Conservation (phyloP, 2,329 filamentous ascomycete species). For the Helicocarpus griseus region DNA sequence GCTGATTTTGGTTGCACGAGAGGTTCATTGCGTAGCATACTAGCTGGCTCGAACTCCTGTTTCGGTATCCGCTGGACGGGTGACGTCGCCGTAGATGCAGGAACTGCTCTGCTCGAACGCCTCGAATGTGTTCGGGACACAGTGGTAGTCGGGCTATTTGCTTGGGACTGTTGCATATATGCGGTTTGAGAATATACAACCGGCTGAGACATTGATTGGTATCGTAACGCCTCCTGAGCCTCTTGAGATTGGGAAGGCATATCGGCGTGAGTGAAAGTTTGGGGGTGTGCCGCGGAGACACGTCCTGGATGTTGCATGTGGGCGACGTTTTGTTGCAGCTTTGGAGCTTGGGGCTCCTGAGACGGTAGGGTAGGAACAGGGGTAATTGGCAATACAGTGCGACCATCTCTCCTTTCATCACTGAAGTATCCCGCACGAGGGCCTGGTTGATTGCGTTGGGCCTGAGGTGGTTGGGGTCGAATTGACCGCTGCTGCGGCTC, state of each 20-base stretch:
- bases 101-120: constrained; percentile 10
- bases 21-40: constrained; percentile 1
- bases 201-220: constrained; percentile 9
- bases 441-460: constrained; percentile 27
- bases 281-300: neutral
- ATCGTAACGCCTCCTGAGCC: constrained; percentile 4
- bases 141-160: constrained; percentile 1
- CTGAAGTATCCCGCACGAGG: constrained; percentile 37
- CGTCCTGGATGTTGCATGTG: neutral
- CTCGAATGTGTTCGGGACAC: constrained; percentile 11
- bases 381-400: constrained; percentile 10
- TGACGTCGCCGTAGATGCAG: constrained; percentile 8
- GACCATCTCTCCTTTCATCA: constrained; percentile 29
- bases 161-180: constrained; percentile 19
- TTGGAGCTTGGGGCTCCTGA: constrained; percentile 7
- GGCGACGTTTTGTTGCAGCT: constrained; percentile 2
- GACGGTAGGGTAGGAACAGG: neutral
- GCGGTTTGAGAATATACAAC: constrained; percentile 19
- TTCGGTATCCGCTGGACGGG: constrained; percentile 10
- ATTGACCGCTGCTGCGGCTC: constrained; percentile 24
- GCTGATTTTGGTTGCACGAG: constrained; percentile 3
- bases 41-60: constrained; percentile 5
- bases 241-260: constrained; percentile 5
- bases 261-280: neutral
- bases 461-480: constrained; percentile 21